Base-by-base conservation (phyloP, 306 rosid species). In the Cajanus cajan region DNA sequence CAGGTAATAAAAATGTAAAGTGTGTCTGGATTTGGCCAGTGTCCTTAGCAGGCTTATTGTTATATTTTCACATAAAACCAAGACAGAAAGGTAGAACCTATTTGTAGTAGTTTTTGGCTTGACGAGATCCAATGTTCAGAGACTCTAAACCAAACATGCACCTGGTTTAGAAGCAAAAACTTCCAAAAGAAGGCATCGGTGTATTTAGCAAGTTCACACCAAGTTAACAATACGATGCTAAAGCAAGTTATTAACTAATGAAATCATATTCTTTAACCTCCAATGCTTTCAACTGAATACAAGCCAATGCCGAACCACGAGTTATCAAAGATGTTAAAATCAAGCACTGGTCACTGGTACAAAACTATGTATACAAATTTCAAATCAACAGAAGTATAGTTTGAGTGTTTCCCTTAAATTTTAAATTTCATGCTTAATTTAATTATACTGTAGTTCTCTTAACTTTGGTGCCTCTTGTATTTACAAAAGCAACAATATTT, bases 171-270 rank as follows among this genome's bases (percentile, higher is more conserved):
- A 37, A 18, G 40, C 16, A 71, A 63, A 24, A 64, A 21, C 31
- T 7, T 52, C 50, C 47, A 68, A 40, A 12, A 15, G 39, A 67
- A 31, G 70, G 36, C 15, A 66, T 55, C 31, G 6, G 21, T 22
- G 43, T n/a, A 71, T 37, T 71, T 21, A 59, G 45, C 43, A 55
- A 72, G 71, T 36, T 72, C 40, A 73, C 37, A 72, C 15, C 66
- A 76, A 75, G 58, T 59, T 24, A 21, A 36, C 4, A 47, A 61
- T 70, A 58, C 34, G 65, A 44, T 14, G 41, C 64, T 24, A 33
- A 63, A 64, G 18, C 59, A 72, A 52, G 74, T 28, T 16, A 11
- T 5, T 52, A 18, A 64, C 69, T 14, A 51, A 51, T 65, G 47
- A 39, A 59, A 51, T 14, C 59, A 43, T 21, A 25, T 72, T 10